These are phyloP conservation scores for Meredithiella fracta DNA, from an alignment of 2,329 filamentous ascomycete genomes.

Conservation along the genomic window DNA sequence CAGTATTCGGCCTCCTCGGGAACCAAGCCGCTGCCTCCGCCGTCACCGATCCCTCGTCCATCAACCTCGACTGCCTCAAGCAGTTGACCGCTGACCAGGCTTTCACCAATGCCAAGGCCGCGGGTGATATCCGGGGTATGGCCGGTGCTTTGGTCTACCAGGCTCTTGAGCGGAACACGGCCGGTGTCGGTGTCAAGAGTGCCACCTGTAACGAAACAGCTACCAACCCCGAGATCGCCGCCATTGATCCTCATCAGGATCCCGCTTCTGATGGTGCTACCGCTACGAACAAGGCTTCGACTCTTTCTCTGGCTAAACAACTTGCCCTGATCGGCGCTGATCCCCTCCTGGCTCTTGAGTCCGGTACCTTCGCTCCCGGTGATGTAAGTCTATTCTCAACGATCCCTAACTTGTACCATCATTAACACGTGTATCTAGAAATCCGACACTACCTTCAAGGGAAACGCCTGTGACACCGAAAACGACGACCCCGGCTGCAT, in stretches of 20 bases:
- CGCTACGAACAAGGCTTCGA: constrained; percentile 42
- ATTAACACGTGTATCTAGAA: constrained; percentile 4
- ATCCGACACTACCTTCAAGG: constrained; percentile 17
- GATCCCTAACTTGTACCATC: no score
- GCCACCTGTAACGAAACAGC: constrained; percentile 40
- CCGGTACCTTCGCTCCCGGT: constrained; percentile 48
- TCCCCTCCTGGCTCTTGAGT: constrained; percentile 41
- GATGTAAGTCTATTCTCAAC: constrained; percentile 24
- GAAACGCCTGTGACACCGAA: constrained; percentile 30
- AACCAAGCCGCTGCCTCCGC: constrained; percentile 30
- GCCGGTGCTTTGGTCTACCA: constrained; percentile 37
- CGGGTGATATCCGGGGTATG: constrained; percentile 35
- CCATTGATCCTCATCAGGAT: constrained; percentile 50
- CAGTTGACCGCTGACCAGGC: constrained; percentile 39
- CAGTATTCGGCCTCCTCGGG: constrained; percentile 33
- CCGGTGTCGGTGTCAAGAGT: constrained; percentile 27
- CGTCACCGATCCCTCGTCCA: constrained; percentile 25
- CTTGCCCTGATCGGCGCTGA: constrained; percentile 46
- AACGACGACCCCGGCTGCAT: constrained; percentile 37
- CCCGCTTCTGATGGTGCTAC: constrained; percentile 42
- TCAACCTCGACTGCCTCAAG: constrained; percentile 29
- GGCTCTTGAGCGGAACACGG: constrained; percentile 36
- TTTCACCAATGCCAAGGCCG: constrained; percentile 41
- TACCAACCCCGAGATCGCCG: constrained; percentile 48
- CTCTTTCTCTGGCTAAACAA: constrained; percentile 41